Evolutionary conservation across 2,329 filamentous ascomycete species (phyloP).

Genomic region (Xylariaceae sp.): DNA sequence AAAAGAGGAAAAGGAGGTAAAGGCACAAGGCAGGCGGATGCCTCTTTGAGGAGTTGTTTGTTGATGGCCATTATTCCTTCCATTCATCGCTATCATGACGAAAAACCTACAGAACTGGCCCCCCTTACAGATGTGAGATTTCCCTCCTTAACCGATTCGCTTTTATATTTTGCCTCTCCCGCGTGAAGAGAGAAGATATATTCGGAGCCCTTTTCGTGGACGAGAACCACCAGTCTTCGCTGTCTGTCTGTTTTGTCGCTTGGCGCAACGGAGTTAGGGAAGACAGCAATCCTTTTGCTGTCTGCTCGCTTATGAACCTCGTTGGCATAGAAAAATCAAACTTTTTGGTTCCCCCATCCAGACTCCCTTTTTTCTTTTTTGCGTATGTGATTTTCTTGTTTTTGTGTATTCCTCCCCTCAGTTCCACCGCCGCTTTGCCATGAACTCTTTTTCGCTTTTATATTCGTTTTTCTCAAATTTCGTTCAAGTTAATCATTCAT

Average conservation of each 20-base stretch:
- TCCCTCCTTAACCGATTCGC: neutral
- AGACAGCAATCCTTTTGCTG: neutral
- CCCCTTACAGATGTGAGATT: neutral
- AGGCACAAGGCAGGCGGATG: neutral
- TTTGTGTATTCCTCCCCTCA: neutral
- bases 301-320: neutral
- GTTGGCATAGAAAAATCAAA: constrained; percentile 5
- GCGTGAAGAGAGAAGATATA: neutral
- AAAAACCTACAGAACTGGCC: constrained; percentile 4
- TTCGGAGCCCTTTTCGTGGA: neutral
- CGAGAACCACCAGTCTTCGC: neutral
- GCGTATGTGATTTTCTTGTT: too few species aligned
- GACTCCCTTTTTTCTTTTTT: constrained; percentile 6
- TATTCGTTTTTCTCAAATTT: too few species aligned
- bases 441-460: too few species aligned
- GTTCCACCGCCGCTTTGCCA: neutral
- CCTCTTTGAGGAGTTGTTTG: neutral
- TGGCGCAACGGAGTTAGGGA: neutral
- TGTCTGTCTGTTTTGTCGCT: neutral
- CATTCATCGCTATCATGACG: neutral
- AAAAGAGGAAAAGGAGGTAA: neutral
- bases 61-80: neutral
- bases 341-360: constrained; percentile 12
- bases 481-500: too few species aligned
- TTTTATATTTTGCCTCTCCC: neutral